These are phyloP conservation scores for Hyphopichia khmerensis DNA, from an alignment of 1,139 yeast genomes.

Conservation along the genomic window DNA sequence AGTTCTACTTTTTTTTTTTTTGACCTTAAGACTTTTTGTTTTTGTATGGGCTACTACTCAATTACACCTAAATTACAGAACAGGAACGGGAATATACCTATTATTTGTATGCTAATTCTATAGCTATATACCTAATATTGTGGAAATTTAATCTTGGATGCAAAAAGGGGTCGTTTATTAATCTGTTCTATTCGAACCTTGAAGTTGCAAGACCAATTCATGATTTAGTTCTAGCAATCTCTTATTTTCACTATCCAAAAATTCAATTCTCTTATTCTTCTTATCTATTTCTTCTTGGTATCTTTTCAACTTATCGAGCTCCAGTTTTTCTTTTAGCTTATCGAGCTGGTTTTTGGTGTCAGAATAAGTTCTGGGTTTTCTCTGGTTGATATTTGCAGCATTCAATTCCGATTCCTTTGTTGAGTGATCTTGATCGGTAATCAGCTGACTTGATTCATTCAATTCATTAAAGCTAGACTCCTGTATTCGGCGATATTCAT, in stretches of 20 bases:
- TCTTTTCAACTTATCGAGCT: slow-evolving; percentile 16
- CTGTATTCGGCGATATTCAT: slow-evolving; percentile 8
- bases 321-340: slow-evolving; percentile 8
- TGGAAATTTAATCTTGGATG: no score
- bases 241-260: slow-evolving; percentile 28
- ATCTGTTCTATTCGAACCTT: slow-evolving; percentile 2
- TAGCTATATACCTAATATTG: no score
- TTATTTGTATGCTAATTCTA: no score
- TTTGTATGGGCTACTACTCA: no score
- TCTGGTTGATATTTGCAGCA: background rate
- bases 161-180: no score
- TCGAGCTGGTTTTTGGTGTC: background rate
- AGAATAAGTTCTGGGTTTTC: background rate
- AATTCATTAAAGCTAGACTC: background rate
- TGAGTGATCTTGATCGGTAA: no score
- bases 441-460: background rate
- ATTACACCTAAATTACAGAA: no score
- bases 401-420: no score
- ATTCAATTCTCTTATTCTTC: slow-evolving; percentile 24
- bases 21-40: no score
- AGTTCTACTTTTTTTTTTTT: no score
- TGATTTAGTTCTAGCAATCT: slow-evolving; percentile 35
- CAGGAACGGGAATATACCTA: no score
- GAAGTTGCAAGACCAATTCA: slow-evolving; percentile 16
- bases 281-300: slow-evolving; percentile 24